phyloP scores from a whole-genome alignment of 805 yeast genomes.

The Wickerhamiella alocasiicola region DNA sequence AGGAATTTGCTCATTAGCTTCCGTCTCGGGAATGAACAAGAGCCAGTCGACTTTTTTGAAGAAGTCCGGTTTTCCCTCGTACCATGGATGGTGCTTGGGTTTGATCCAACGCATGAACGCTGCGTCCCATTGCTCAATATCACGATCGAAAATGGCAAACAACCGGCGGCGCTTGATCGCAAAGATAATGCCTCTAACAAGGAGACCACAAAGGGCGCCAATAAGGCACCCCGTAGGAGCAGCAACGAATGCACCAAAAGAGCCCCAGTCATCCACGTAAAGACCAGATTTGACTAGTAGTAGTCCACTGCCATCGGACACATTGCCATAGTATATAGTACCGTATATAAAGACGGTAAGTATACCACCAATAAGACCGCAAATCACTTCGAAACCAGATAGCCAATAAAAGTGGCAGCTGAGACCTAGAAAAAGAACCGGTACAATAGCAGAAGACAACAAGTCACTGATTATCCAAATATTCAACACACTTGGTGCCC shows the following conservation, averaged over 20 bases:
- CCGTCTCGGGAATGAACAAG: slow-evolving; percentile 16
- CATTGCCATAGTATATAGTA: slow-evolving; percentile 51
- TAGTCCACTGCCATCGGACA: slow-evolving; percentile 64
- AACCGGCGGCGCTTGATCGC: slow-evolving; percentile 13
- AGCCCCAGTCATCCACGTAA: slow-evolving; percentile 76
- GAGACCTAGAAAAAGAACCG: slow-evolving; percentile 70
- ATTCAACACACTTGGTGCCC: slow-evolving; percentile 72
- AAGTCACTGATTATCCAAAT: slow-evolving; percentile 85
- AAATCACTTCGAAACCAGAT: slow-evolving; percentile 67
- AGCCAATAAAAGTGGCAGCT: slow-evolving; percentile 54
- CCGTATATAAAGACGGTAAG: slow-evolving; percentile 76
- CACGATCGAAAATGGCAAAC: slow-evolving; percentile 30
- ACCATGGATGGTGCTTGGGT: slow-evolving; percentile 17
- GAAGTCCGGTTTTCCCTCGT: slow-evolving; percentile 14
- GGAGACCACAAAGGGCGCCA: slow-evolving; percentile 42
- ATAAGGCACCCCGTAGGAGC: slow-evolving; percentile 73
- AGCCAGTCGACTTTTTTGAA: slow-evolving; percentile 15
- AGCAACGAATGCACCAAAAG: slow-evolving; percentile 84
- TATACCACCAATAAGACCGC: slow-evolving; percentile 75
- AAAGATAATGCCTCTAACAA: slow-evolving; percentile 16
- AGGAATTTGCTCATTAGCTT: slow-evolving; percentile 4
- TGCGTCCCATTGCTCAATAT: slow-evolving; percentile 8
- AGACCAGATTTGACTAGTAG: slow-evolving; percentile 52
- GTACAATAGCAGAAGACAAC: slow-evolving; percentile 76
- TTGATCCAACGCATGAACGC: slow-evolving; percentile 11